These are phyloP conservation scores for Metschnikowia peoriensis DNA, from an alignment of 805 yeast species.

Conservation along the genomic window DNA sequence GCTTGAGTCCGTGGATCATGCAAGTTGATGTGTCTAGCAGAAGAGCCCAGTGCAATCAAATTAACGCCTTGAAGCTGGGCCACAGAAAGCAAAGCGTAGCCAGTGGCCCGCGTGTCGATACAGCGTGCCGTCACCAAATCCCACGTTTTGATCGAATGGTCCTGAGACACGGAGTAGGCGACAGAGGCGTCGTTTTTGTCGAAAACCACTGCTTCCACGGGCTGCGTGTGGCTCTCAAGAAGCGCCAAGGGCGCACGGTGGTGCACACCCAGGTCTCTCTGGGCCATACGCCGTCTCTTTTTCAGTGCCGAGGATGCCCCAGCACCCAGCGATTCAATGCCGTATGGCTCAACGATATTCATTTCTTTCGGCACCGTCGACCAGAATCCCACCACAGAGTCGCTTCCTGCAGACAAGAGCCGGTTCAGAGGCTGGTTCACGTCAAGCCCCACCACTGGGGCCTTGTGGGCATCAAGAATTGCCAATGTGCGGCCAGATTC, in stretches of 20 bases:
- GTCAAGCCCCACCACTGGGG: conserved; percentile 76
- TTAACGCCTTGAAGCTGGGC: conserved; percentile 64
- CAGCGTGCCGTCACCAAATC: conserved; percentile 84
- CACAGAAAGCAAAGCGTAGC: conserved; percentile 77
- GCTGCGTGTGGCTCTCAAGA: conserved; percentile 77
- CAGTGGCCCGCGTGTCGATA: conserved; percentile 85
- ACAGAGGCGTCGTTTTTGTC: conserved; percentile 73
- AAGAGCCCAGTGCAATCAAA: conserved; percentile 87
- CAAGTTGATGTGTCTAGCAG: conserved; percentile 94
- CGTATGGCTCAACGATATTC: conserved; percentile 42
- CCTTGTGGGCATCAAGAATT: conserved; percentile 84
- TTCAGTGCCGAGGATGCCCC: conserved; percentile 71
- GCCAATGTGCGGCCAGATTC: conserved; percentile 78
- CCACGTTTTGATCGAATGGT: conserved; percentile 95
- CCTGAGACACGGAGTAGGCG: conserved; percentile 92
- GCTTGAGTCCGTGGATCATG: conserved; percentile 81
- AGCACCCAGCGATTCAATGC: conserved; percentile 17
- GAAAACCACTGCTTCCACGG: conserved; percentile 82
- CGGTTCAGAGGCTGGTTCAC: conserved; percentile 51
- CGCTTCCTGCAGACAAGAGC: conserved; percentile 83
- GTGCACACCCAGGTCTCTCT: conserved; percentile 70
- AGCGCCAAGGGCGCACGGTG: conserved; percentile 80
- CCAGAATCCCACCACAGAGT: conserved; percentile 82
- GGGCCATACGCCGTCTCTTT: conserved; percentile 81
- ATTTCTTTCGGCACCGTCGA: conserved; percentile 82